A percentile compares a stretch with the other conserved stretches of the same genome.
phyloP scores from a whole-genome alignment of 2,329 filamentous ascomycete species.

The Cercospora citrullina region DNA sequence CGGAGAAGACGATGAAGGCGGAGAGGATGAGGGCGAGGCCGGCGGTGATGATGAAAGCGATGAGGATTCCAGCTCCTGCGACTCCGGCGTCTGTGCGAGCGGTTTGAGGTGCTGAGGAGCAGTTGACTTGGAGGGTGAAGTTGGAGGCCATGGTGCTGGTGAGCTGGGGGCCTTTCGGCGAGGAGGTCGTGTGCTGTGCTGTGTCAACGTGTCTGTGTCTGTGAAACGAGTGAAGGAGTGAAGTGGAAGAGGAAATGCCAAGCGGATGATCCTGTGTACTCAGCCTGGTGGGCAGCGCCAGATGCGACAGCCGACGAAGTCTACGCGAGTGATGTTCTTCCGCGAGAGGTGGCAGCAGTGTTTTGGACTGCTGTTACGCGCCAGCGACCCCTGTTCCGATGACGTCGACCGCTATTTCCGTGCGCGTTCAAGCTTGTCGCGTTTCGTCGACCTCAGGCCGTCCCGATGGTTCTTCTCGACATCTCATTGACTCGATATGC shows the following conservation, averaged over 20 bases:
- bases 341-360: neutral
- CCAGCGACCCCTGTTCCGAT: neutral
- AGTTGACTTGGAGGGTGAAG: conserved; percentile 37
- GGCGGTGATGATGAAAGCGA: conserved; percentile 68
- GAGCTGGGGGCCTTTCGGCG: neutral
- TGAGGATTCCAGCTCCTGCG: conserved; percentile 60
- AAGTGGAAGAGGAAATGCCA: neutral
- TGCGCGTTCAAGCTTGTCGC: neutral
- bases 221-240: neutral
- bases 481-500: no score
- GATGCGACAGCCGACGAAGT: neutral
- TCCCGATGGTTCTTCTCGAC: no score
- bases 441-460: neutral
- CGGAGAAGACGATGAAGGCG: conserved; percentile 58
- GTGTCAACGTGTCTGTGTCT: neutral
- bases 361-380: neutral
- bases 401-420: neutral
- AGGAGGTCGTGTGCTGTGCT: neutral
- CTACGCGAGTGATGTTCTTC: neutral
- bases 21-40: conserved; percentile 57
- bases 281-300: conserved; percentile 1
- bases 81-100: conserved; percentile 58
- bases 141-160: conserved; percentile 16
- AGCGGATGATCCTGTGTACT: neutral
- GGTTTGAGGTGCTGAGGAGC: conserved; percentile 47